A percentile compares a stretch with the other conserved stretches of the same genome.
These are phyloP conservation scores for Vanrija sp. DNA, from an alignment of 1,284 basidiomycete genomes.

Conservation along the genomic window DNA sequence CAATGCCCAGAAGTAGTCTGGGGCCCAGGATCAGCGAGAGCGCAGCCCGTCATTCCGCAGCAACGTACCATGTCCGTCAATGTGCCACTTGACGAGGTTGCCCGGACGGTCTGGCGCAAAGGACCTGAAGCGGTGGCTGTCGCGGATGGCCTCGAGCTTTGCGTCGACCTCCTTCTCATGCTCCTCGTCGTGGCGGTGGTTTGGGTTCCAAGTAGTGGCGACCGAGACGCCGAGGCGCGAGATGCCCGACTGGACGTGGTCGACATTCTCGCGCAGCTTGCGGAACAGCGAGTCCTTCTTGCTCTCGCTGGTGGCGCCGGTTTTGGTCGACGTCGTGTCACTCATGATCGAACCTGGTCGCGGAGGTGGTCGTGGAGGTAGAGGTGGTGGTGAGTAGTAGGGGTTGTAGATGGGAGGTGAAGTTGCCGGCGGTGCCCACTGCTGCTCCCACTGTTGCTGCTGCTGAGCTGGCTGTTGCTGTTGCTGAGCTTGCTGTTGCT, in stretches of 20 bases:
- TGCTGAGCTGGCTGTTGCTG: not conserved
- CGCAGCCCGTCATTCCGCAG: not conserved
- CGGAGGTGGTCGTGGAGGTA: not conserved
- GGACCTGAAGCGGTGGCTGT: slow-evolving; percentile 73
- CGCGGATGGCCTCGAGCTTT: slow-evolving; percentile 66
- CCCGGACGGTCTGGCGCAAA: slow-evolving; percentile 68
- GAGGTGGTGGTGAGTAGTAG: not conserved
- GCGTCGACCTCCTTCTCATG: slow-evolving; percentile 62
- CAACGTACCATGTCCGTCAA: slow-evolving; percentile 67
- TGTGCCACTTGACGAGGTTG: slow-evolving; percentile 84
- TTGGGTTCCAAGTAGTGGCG: slow-evolving; percentile 48
- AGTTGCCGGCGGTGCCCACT: too few relatives aligned
- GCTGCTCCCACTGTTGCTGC: not conserved
- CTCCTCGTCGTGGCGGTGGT: slow-evolving; percentile 65
- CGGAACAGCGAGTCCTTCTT: slow-evolving; percentile 24
- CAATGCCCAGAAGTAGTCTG: slow-evolving; percentile 84
- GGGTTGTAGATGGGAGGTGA: too few relatives aligned
- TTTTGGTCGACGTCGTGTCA: slow-evolving; percentile 21
- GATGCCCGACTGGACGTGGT: slow-evolving; percentile 32
- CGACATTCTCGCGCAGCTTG: slow-evolving; percentile 35
- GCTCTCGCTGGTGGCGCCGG: slow-evolving; percentile 18
- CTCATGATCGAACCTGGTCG: slow-evolving; percentile 17
- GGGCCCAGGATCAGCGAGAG: not conserved
- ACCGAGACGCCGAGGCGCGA: slow-evolving; percentile 36
- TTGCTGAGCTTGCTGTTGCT: not conserved